Evolutionary conservation across 768 basidiomycete species (phyloP).

Genomic region (Dentipellis fragilis): DNA sequence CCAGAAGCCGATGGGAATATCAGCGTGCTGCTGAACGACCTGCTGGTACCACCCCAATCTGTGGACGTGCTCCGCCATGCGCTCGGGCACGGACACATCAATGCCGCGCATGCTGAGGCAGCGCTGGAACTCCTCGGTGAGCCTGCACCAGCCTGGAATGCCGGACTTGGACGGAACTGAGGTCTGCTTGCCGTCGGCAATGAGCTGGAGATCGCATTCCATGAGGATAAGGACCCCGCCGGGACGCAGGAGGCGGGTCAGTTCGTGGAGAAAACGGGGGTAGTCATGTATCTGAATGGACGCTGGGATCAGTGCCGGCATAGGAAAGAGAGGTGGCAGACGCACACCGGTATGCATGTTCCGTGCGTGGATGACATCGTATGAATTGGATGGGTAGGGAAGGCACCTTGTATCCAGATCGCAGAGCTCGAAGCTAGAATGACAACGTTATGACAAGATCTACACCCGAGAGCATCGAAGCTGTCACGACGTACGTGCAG

Average conservation of each 20-base stretch:
- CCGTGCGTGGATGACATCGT: slow-evolving; percentile 63
- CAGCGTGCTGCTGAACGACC: slow-evolving; percentile 43
- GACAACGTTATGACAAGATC: neutral
- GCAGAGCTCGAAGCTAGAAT: slow-evolving; percentile 56
- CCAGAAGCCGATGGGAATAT: slow-evolving; percentile 64
- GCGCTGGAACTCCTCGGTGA: slow-evolving; percentile 53
- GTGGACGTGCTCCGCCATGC: slow-evolving; percentile 40
- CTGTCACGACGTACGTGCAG: slow-evolving; percentile 49
- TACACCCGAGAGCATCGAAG: neutral
- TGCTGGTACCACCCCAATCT: slow-evolving; percentile 44
- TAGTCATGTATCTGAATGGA: slow-evolving; percentile 47
- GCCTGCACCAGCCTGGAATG: slow-evolving; percentile 48
- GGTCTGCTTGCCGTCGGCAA: slow-evolving; percentile 34
- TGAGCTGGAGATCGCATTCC: slow-evolving; percentile 47
- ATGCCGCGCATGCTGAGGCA: slow-evolving; percentile 43
- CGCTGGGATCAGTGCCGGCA: slow-evolving; percentile 1
- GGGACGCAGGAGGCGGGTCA: slow-evolving; percentile 56
- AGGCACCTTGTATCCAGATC: slow-evolving; percentile 51
- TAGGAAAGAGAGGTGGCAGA: slow-evolving; percentile 11
- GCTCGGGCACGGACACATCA: slow-evolving; percentile 47
- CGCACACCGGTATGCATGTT: slow-evolving; percentile 59
- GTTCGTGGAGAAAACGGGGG: slow-evolving; percentile 47
- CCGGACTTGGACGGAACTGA: slow-evolving; percentile 21
- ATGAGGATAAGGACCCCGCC: slow-evolving; percentile 62
- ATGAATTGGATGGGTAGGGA: slow-evolving; percentile 53